Evolutionary conservation across 805 yeast genomes (phyloP).

Genomic region (Pichia phayaonensis): DNA sequence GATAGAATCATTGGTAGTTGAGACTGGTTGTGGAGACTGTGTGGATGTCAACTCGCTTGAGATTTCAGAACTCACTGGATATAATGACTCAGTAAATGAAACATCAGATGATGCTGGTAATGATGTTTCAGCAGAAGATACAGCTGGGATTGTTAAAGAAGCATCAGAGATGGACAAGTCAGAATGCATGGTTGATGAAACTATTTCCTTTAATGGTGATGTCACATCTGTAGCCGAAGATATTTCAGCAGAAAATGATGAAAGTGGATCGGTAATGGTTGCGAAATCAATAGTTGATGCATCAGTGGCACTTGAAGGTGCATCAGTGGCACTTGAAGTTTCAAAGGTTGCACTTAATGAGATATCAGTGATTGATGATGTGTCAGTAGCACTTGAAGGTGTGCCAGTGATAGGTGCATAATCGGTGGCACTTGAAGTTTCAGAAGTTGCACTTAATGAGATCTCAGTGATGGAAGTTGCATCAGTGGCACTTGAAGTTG

Average conservation of each 20-base stretch:
- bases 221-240: not conserved
- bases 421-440: too few species aligned
- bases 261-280: not conserved
- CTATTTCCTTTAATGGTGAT: not conserved
- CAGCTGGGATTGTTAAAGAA: not conserved
- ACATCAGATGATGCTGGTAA: not conserved
- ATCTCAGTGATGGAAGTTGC: too few species aligned
- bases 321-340: not conserved
- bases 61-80: not conserved
- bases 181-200: constrained; percentile 1
- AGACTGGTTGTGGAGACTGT: not conserved
- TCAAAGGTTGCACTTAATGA: not conserved
- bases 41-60: not conserved
- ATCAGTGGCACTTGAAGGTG: not conserved
- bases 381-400: too few species aligned
- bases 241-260: not conserved
- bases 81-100: not conserved
- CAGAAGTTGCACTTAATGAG: too few species aligned
- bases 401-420: too few species aligned
- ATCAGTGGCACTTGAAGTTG: too few species aligned
- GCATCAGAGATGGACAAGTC: not conserved
- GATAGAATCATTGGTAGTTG: not conserved
- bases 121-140: not conserved
- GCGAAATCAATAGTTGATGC: not conserved
- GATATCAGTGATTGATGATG: not conserved